Base-by-base conservation (phyloP, 1,139 yeast species). In the Magnusiomyces paraingens region DNA sequence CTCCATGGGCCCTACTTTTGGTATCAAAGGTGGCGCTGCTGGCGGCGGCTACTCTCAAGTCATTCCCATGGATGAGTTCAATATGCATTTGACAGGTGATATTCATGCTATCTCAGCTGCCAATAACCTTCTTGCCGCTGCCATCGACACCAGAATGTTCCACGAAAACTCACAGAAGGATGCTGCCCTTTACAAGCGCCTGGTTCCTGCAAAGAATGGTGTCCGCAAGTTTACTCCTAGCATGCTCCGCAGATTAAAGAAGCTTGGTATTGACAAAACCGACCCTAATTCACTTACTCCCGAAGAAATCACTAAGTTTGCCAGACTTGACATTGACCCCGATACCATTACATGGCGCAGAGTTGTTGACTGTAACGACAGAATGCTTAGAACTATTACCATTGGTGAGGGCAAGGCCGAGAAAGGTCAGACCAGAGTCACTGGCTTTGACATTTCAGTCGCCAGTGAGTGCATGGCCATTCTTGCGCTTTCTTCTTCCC, bases 1-100 rank as follows among this genome's bases (percentile, higher is more conserved):
- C 49, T 86, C 95, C 18, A 91, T 91, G 96, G 99, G 99, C 52
- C 99, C 99, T 57, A 91, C 98, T 21, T 93, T 93, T 67, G 99
- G 99, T 72, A 88, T 93, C 67, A 93, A 91, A 73, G 98, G 98
- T 70, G 99, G 98, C 72, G 99, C 99, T 58, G 98, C 99, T 20
- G 99, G 99, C 67, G 99, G 99, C 69, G 99, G 99, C 58, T 93
- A 91, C 73, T 84, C 98, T 6, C 98, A 93, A 74, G 98, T 93
- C 49, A 90, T 93, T 66, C 99, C 99, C 60, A 93, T 93, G 99
- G 98, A 93, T 72, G 98, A 93, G 72, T 93, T 93, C 79, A 93
- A 93, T 76, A 82, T 93, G 90, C 99, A 93, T 71, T 82, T 93
- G 62, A 93, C 99, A 52, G 99, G 99, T 69, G 99, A 93, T 70